Conservation (phyloP, 352 stramenopile species). For the Globisporangium viniferum region DNA sequence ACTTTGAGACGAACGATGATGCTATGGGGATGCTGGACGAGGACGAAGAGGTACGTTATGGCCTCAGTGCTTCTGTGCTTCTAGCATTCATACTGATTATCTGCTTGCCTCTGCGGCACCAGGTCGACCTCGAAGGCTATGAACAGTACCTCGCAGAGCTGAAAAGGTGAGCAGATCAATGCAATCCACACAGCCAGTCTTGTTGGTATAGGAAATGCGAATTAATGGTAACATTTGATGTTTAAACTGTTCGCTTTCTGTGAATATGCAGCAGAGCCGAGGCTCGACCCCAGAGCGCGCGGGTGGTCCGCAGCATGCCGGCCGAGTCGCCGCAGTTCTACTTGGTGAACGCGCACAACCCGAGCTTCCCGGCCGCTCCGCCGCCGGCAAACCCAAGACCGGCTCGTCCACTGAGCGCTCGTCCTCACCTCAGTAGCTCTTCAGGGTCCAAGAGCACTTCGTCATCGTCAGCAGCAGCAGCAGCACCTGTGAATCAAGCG, state of each 20-base stretch:
- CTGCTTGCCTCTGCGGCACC: neutral
- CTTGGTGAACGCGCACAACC: conserved; percentile 46
- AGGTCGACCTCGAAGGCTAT: conserved; percentile 66
- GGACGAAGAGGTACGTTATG: conserved; percentile 23
- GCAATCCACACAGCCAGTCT: too few relatives aligned
- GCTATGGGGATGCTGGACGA: conserved; percentile 5
- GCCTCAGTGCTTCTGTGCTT: neutral
- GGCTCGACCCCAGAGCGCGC: conserved; percentile 38
- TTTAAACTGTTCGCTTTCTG: neutral
- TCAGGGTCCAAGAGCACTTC: neutral
- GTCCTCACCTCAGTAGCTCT: conserved; percentile 22
- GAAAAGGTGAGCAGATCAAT: conserved; percentile 27
- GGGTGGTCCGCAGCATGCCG: conserved; percentile 30
- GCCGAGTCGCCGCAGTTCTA: conserved; percentile 54
- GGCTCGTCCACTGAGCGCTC: conserved; percentile 41
- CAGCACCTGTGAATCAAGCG: neutral
- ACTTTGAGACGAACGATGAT: neutral
- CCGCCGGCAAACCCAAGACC: conserved; percentile 8
- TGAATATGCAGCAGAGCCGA: conserved; percentile 27
- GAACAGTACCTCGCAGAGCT: conserved; percentile 56
- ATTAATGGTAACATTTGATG: too few relatives aligned
- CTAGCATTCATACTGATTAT: neutral
- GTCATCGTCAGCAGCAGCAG: neutral
- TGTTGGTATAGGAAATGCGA: too few relatives aligned
- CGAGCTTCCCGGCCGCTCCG: conserved; percentile 13